Percentiles rank a stretch among this genome's conserved stretches.
Conservation (phyloP, 2,329 filamentous ascomycete genomes). For the Ophiosphaerella herpotricha region DNA sequence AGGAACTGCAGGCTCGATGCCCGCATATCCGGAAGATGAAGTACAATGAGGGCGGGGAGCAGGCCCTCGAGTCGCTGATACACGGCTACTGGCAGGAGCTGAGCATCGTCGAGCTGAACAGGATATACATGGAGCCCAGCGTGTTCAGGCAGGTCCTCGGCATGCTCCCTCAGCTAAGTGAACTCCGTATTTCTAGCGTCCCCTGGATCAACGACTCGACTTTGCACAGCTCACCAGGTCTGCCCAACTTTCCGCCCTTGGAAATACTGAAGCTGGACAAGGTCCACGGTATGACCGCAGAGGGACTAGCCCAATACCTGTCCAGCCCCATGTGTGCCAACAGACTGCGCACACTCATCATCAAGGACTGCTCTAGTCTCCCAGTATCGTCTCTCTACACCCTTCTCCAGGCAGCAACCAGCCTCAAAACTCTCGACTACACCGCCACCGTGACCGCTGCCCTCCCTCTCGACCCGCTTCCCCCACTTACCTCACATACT, state of each 20-base stretch:
- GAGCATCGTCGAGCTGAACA: slow-evolving; percentile 72
- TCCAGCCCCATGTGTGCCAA: slow-evolving; percentile 59
- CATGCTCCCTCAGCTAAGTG: slow-evolving; percentile 68
- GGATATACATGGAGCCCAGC: slow-evolving; percentile 70
- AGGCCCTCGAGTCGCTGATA: slow-evolving; percentile 72
- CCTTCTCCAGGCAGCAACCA: slow-evolving; percentile 62
- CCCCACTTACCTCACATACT: slow-evolving; percentile 69
- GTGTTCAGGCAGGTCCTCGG: slow-evolving; percentile 73
- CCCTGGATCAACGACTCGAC: slow-evolving; percentile 75
- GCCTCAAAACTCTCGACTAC: slow-evolving; percentile 63
- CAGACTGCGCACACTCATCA: slow-evolving; percentile 68
- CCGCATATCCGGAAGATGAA: slow-evolving; percentile 87
- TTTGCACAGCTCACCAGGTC: slow-evolving; percentile 67
- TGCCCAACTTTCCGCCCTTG: slow-evolving; percentile 75
- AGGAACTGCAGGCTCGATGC: slow-evolving; percentile 84
- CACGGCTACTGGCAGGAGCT: slow-evolving; percentile 71
- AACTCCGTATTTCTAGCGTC: slow-evolving; percentile 74
- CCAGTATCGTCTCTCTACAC: slow-evolving; percentile 64
- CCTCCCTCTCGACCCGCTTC: slow-evolving; percentile 62
- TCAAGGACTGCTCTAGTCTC: slow-evolving; percentile 72
- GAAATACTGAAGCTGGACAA: slow-evolving; percentile 74
- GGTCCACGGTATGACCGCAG: slow-evolving; percentile 70
- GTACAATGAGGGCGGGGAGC: slow-evolving; percentile 78
- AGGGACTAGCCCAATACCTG: slow-evolving; percentile 72
- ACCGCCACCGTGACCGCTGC: slow-evolving; percentile 60